Conservation (phyloP, 371 early-diverging fungal species). For the Chytridium lagenaria region DNA sequence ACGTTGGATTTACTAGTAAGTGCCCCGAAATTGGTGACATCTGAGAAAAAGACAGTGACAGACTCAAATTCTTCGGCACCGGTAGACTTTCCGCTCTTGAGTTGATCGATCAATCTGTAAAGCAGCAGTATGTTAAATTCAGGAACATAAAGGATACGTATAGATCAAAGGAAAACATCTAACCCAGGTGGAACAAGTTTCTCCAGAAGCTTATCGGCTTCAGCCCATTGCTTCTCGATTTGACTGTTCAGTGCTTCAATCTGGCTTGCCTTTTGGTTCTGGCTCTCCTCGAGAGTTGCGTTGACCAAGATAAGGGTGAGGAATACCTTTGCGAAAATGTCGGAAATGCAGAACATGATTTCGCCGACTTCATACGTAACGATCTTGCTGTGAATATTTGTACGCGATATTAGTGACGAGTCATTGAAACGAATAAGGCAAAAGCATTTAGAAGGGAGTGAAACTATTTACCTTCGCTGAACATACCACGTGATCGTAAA, state of each 20-base stretch:
- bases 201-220: conserved; percentile 43
- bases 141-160: neutral
- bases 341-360: conserved; percentile 34
- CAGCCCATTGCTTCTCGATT: conserved; percentile 40
- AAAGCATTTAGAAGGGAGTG: too few species aligned
- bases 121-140: neutral
- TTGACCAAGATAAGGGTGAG: conserved; percentile 45
- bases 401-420: conserved; percentile 40
- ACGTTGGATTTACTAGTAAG: conserved; percentile 27
- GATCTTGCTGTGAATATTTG: conserved; percentile 35
- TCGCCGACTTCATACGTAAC: conserved; percentile 40
- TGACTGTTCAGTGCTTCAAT: conserved; percentile 36
- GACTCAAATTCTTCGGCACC: conserved; percentile 45
- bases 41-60: conserved; percentile 53
- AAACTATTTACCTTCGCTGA: conserved; percentile 18
- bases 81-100: conserved; percentile 45
- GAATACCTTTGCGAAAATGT: conserved; percentile 52
- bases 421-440: conserved; percentile 17
- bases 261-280: conserved; percentile 39
- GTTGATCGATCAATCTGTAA: conserved; percentile 36
- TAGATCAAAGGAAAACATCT: neutral
- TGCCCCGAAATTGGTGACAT: conserved; percentile 45
- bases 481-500: conserved; percentile 36
- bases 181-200: conserved; percentile 49
- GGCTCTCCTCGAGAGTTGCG: conserved; percentile 44